Base-by-base conservation (phyloP, 2,329 filamentous ascomycete genomes). In the Talaromyces sp. region DNA sequence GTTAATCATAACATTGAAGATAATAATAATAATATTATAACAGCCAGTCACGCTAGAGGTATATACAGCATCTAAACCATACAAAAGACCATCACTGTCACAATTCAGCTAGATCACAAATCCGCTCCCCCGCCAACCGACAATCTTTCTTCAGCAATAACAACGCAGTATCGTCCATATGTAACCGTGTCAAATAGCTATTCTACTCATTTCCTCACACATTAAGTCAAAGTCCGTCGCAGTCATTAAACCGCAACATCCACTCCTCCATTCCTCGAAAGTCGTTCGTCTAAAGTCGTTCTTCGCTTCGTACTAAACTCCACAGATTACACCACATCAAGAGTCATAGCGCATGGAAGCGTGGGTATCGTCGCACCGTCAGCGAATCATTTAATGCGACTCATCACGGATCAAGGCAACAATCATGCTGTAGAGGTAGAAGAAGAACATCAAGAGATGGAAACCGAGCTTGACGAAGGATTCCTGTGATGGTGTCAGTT, bases 361-460 rank as follows among this genome's bases (percentile, higher is more conserved):
- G 56, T 59, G 39, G 35, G 37, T 33, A 31, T 59, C 37, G 13
- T 59, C 22, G 56, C 56, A 27, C 22, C 9, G 56, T 58, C 35
- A 31, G 24, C 19, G 14, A 7, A 59, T 19, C 14, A 24, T 63
- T 89, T 89, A 96, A 81, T 93, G 87, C 67, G 90, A 87, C 83
- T 99, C 95, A 80, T 98, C 95, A 76, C 90, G 89, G 84, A 99
- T 99, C 69, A 99, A 86, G 70, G 95, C 94, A 69, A 97, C 94
- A 73, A 95, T 95, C 91, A 95, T 96, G 89, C 91, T 96, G 87
- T 97, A 97, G 65, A 99, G 90, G 83, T 99, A 99, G 87, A 98
- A 99, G 89, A 99, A 99, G 87, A 99, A 99, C 93, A 99, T 97
- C 82, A 99, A 80, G 67, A 99, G 85, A 81, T 99, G 95, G 86